phyloP scores from a whole-genome alignment of 352 stramenopile genomes.

The Phytopythium boreale region DNA sequence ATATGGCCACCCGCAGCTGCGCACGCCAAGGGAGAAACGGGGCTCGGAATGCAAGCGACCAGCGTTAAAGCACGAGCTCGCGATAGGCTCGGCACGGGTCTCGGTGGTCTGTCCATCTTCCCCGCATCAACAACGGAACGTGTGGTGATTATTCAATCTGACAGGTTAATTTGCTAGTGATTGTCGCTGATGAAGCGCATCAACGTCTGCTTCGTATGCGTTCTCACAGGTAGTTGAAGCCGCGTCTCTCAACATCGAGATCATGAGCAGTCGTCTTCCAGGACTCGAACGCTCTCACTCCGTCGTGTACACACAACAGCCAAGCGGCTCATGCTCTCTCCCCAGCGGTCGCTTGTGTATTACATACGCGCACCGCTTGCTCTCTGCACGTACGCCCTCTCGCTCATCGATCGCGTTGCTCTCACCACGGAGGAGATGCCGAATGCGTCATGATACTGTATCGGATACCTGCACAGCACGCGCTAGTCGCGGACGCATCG shows the following conservation, averaged over 20 bases:
- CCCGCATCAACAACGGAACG: background rate
- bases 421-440: background rate
- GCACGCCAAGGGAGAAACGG: background rate
- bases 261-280: background rate
- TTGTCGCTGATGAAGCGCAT: background rate
- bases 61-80: too few relatives aligned
- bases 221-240: background rate
- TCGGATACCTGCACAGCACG: too few relatives aligned
- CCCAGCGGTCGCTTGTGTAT: too few relatives aligned
- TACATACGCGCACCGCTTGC: too few relatives aligned
- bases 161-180: background rate
- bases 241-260: background rate
- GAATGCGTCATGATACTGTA: too few relatives aligned
- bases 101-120: background rate
- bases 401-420: too few relatives aligned
- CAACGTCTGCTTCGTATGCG: background rate
- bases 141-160: background rate
- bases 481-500: too few relatives aligned
- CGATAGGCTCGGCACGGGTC: background rate
- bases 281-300: background rate
- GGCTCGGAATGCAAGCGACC: background rate
- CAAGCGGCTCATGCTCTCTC: background rate
- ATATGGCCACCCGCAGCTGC: too few relatives aligned
- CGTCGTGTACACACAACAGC: background rate
- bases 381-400: too few relatives aligned